Evolutionary conservation across 1,284 basidiomycete genomes (phyloP).

Genomic region (Ganoderma meredithae): DNA sequence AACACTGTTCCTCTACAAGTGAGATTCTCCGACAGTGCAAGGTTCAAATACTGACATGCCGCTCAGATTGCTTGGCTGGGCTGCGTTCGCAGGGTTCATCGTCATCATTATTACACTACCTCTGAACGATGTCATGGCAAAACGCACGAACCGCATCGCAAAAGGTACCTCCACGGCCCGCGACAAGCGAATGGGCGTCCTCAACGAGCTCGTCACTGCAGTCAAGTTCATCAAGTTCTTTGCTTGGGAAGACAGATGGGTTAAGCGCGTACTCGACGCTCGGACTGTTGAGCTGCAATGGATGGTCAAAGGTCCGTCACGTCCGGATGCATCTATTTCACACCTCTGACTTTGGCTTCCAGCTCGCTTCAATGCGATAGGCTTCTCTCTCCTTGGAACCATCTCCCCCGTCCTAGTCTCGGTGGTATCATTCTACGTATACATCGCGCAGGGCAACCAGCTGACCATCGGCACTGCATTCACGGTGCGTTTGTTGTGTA

Average conservation of each 20-base stretch:
- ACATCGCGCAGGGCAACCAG: slow-evolving; percentile 68
- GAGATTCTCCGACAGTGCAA: background rate
- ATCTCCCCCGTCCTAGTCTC: slow-evolving; percentile 74
- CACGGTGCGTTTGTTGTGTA: slow-evolving; percentile 53
- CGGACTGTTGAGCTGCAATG: slow-evolving; percentile 70
- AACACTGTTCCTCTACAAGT: slow-evolving; percentile 79
- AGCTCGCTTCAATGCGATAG: slow-evolving; percentile 71
- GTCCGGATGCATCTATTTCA: too few relatives aligned
- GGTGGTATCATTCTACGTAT: slow-evolving; percentile 71
- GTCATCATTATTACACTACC: slow-evolving; percentile 79
- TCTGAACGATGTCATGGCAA: slow-evolving; percentile 70
- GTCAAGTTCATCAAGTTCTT: slow-evolving; percentile 91
- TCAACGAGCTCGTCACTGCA: slow-evolving; percentile 86
- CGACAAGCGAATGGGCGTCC: slow-evolving; percentile 85
- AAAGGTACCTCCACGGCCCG: slow-evolving; percentile 77
- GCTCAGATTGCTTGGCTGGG: slow-evolving; percentile 78
- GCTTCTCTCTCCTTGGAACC: slow-evolving; percentile 71
- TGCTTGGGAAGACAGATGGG: slow-evolving; percentile 84
- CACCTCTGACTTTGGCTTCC: slow-evolving; percentile 1
- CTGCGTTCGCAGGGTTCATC: slow-evolving; percentile 85
- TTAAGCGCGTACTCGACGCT: slow-evolving; percentile 63
- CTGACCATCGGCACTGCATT: slow-evolving; percentile 75
- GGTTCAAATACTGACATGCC: slow-evolving; percentile 12
- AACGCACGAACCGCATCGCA: slow-evolving; percentile 72
- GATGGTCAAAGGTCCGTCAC: slow-evolving; percentile 67